Evolutionary conservation across 495 filamentous ascomycete genomes (phyloP).

Genomic region (Neurospora africana): DNA sequence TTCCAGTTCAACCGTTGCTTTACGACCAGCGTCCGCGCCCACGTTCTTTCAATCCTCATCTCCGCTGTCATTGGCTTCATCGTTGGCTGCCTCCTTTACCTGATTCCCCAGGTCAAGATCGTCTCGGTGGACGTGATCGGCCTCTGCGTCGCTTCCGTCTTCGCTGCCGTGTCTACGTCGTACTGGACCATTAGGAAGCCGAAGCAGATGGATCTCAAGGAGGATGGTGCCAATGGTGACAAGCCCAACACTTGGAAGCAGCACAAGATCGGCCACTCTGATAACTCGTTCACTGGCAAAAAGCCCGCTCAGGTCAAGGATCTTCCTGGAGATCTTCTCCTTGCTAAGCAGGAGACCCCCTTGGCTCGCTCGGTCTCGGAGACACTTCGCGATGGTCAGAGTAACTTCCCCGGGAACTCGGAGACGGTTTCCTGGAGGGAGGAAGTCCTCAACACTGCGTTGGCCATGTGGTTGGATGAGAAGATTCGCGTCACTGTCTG

Average conservation of each 20-base stretch:
- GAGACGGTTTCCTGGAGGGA: background rate
- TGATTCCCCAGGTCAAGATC: background rate
- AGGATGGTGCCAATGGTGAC: background rate
- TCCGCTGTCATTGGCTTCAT: constrained; percentile 15
- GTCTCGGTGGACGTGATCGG: constrained; percentile 13
- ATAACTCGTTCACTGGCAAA: background rate
- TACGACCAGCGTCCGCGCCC: constrained; percentile 12
- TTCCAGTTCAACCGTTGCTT: constrained; percentile 27
- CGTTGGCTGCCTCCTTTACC: constrained; percentile 11
- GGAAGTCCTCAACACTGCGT: constrained; percentile 1
- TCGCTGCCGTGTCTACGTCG: constrained; percentile 9
- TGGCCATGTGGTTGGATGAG: constrained; percentile 5
- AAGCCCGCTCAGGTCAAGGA: background rate
- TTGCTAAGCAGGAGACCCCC: background rate
- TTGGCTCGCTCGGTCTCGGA: background rate
- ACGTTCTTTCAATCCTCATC: constrained; percentile 13
- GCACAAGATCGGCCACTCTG: background rate
- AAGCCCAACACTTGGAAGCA: constrained; percentile 1
- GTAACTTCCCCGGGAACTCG: background rate
- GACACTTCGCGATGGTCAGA: constrained; percentile 1
- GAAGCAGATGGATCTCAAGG: background rate
- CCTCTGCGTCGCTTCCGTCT: constrained; percentile 5
- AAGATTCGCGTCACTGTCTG: constrained; percentile 3
- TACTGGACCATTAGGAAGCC: constrained; percentile 13
- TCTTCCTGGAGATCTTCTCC: background rate